Percentiles rank a stretch among this genome's conserved stretches.
These are phyloP conservation scores for Penicillium samsonianum DNA, from an alignment of 495 filamentous ascomycete genomes.

Conservation along the genomic window DNA sequence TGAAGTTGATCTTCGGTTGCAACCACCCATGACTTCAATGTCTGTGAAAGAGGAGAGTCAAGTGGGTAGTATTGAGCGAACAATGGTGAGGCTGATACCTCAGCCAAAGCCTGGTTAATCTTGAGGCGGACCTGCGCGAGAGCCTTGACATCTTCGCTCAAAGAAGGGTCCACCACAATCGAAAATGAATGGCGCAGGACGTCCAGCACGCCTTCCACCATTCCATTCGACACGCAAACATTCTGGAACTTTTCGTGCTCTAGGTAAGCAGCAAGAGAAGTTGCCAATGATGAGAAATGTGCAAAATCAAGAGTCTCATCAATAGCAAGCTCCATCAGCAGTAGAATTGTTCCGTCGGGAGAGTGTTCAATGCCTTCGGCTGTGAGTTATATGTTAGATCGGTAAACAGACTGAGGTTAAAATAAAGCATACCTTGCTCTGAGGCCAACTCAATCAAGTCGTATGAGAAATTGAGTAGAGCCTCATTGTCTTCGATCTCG, in stretches of 20 bases:
- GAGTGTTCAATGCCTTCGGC: slow-evolving; percentile 41
- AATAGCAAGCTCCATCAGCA: slow-evolving; percentile 38
- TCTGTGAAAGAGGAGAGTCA: slow-evolving; percentile 48
- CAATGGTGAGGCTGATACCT: slow-evolving; percentile 59
- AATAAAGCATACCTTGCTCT: slow-evolving; percentile 40
- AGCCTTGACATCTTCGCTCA: slow-evolving; percentile 50
- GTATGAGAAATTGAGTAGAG: slow-evolving; percentile 41
- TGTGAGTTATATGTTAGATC: slow-evolving; percentile 18
- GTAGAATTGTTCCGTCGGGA: slow-evolving; percentile 42
- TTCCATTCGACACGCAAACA: slow-evolving; percentile 37
- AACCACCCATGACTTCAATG: slow-evolving; percentile 57
- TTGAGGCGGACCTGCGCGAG: slow-evolving; percentile 55
- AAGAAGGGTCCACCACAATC: slow-evolving; percentile 30
- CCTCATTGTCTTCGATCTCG: slow-evolving; percentile 30
- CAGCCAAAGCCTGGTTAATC: slow-evolving; percentile 60
- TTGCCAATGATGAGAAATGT: slow-evolving; percentile 38
- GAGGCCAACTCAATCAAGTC: slow-evolving; percentile 43
- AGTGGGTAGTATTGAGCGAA: slow-evolving; percentile 57
- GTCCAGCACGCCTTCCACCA: slow-evolving; percentile 35
- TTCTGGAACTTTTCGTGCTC: slow-evolving; percentile 45
- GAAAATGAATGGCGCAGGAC: slow-evolving; percentile 37
- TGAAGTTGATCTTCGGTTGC: slow-evolving; percentile 58
- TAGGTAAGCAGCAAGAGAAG: slow-evolving; percentile 36
- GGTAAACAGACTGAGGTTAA: background rate
- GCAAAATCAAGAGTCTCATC: slow-evolving; percentile 26